phyloP scores from a whole-genome alignment of 73 alveolate species.

The Tetrahymena elliotti region DNA sequence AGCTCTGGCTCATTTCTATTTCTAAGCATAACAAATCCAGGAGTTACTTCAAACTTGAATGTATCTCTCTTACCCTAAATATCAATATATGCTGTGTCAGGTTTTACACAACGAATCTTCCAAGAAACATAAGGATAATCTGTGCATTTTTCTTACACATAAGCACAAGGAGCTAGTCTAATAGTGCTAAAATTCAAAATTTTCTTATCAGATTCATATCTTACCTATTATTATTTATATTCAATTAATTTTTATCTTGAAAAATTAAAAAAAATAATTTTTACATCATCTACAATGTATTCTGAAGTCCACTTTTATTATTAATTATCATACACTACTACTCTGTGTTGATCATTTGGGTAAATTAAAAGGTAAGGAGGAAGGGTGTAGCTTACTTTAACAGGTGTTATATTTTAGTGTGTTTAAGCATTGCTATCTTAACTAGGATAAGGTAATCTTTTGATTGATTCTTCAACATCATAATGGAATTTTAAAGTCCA shows the following conservation, averaged over 20 bases:
- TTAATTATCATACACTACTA: constrained; percentile 57
- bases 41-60: constrained; percentile 57
- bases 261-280: background rate
- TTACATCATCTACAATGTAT: constrained; percentile 41
- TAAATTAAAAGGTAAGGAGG: constrained; percentile 60
- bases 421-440: constrained; percentile 9
- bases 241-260: background rate
- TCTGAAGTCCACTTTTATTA: constrained; percentile 55
- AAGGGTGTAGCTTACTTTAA: constrained; percentile 32
- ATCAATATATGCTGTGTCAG: constrained; percentile 53
- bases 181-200: constrained; percentile 35
- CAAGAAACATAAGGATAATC: constrained; percentile 69
- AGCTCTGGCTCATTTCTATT: constrained; percentile 61
- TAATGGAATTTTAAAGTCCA: constrained; percentile 20
- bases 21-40: constrained; percentile 52
- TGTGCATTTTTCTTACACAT: constrained; percentile 50
- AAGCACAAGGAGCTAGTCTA: constrained; percentile 62
- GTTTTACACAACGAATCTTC: constrained; percentile 65
- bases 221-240: background rate
- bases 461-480: constrained; percentile 27
- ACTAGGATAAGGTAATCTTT: constrained; percentile 20
- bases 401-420: background rate
- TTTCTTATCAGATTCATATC: constrained; percentile 29
- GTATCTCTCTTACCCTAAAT: constrained; percentile 51
- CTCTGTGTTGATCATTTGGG: constrained; percentile 59